Conservation (phyloP, 106 monocot genomes). For the Amphibolis antarctica region DNA sequence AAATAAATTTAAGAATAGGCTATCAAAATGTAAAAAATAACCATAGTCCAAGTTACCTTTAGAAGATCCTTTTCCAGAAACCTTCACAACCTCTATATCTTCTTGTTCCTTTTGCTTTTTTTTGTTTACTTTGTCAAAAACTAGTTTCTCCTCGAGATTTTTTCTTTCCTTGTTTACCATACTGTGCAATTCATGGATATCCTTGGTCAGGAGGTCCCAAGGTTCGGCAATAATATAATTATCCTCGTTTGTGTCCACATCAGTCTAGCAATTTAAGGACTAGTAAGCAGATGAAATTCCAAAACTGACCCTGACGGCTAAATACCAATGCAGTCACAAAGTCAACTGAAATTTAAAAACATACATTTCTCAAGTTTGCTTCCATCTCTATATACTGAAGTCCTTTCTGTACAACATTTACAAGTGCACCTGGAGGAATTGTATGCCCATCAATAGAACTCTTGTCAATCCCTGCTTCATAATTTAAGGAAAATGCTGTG, state of each 20-base stretch:
- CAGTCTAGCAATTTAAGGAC: slow-evolving; percentile 31
- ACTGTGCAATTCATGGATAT: slow-evolving; percentile 53
- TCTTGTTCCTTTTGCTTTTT: slow-evolving; percentile 6
- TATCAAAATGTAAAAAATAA: too few relatives aligned
- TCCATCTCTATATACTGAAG: slow-evolving; percentile 93
- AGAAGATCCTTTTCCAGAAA: too few relatives aligned
- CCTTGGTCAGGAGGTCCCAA: slow-evolving; percentile 86
- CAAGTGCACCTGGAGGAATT: slow-evolving; percentile 84
- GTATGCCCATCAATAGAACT: slow-evolving; percentile 61
- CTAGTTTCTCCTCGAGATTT: slow-evolving; percentile 30
- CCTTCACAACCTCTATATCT: slow-evolving; percentile 28
- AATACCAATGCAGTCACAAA: neutral
- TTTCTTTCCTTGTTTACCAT: slow-evolving; percentile 70
- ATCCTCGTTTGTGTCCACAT: slow-evolving; percentile 34
- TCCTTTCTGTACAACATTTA: slow-evolving; percentile 96
- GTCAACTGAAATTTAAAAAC: neutral
- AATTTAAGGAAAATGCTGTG: slow-evolving; percentile 86
- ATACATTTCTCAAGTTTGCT: slow-evolving; percentile 43
- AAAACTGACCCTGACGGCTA: neutral
- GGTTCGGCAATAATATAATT: slow-evolving; percentile 84
- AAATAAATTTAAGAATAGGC: too few relatives aligned
- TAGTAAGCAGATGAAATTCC: neutral
- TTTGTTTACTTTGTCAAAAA: slow-evolving; percentile 27
- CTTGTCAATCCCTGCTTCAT: slow-evolving; percentile 87
- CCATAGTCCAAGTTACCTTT: too few relatives aligned